Conservation (phyloP, 2,329 filamentous ascomycete genomes). For the Apiospora marii region DNA sequence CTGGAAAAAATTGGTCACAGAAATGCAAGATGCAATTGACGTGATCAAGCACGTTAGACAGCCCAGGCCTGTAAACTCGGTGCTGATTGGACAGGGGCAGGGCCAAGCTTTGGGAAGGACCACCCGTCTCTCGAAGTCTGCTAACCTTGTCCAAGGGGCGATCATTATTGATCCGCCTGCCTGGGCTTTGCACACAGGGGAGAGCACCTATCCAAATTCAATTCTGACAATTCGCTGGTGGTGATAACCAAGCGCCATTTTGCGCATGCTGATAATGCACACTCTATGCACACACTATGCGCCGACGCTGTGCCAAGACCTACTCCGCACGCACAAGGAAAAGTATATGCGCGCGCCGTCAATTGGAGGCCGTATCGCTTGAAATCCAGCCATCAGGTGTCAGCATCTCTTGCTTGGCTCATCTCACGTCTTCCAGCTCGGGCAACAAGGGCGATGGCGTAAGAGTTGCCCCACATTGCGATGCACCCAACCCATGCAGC, state of each 20-base stretch:
- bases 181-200: not conserved
- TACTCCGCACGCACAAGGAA: conserved; percentile 12
- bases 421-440: not conserved
- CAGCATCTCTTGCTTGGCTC: conserved; percentile 1
- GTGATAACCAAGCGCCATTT: not conserved
- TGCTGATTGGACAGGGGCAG: not conserved
- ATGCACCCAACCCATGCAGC: conserved; percentile 5
- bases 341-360: not conserved
- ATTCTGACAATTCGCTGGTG: not conserved
- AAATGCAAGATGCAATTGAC: conserved; percentile 9
- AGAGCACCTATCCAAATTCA: not conserved
- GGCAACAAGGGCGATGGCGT: conserved; percentile 19
- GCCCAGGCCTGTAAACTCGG: not conserved
- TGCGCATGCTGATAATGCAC: not conserved
- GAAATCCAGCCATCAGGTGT: not conserved
- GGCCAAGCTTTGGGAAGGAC: not conserved
- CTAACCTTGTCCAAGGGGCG: not conserved
- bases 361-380: not conserved
- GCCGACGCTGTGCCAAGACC: not conserved
- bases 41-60: conserved; percentile 1
- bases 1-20: not conserved
- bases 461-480: conserved; percentile 15
- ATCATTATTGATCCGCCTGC: not conserved
- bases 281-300: not conserved
- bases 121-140: not conserved